Conservation (phyloP, 768 basidiomycete genomes). For the Termitomyces sp. region DNA sequence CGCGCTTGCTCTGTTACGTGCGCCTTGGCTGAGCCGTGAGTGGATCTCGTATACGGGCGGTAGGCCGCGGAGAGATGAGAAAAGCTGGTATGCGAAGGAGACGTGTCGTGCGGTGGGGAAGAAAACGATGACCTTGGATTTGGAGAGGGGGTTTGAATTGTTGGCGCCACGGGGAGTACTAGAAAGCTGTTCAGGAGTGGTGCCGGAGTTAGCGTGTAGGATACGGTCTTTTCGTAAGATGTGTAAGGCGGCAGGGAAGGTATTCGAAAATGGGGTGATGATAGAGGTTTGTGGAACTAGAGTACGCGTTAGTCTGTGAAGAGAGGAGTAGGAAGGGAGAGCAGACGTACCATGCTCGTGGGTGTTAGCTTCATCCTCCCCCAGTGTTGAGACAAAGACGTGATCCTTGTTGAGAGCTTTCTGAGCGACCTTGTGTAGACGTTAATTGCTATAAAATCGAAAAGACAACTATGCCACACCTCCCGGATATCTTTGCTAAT, state of each 20-base stretch:
- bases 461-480: constrained; percentile 23
- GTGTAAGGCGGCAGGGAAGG: constrained; percentile 37
- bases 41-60: constrained; percentile 53
- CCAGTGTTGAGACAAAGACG: constrained; percentile 56
- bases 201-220: constrained; percentile 23
- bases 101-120: constrained; percentile 65
- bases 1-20: constrained; percentile 46
- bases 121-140: constrained; percentile 46
- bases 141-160: neutral
- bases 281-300: constrained; percentile 45
- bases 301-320: neutral
- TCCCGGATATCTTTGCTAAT: constrained; percentile 65
- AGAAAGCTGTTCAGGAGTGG: constrained; percentile 24
- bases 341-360: constrained; percentile 51
- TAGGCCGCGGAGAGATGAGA: constrained; percentile 23
- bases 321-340: neutral
- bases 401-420: constrained; percentile 25
- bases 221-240: constrained; percentile 33
- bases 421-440: constrained; percentile 14
- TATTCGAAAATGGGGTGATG: constrained; percentile 37
- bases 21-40: constrained; percentile 48
- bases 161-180: neutral
- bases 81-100: constrained; percentile 32
- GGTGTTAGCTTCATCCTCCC: constrained; percentile 53
- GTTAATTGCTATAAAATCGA: neutral